Base-by-base conservation (phyloP, 2,329 filamentous ascomycete species). In the Diaporthe sp. region DNA sequence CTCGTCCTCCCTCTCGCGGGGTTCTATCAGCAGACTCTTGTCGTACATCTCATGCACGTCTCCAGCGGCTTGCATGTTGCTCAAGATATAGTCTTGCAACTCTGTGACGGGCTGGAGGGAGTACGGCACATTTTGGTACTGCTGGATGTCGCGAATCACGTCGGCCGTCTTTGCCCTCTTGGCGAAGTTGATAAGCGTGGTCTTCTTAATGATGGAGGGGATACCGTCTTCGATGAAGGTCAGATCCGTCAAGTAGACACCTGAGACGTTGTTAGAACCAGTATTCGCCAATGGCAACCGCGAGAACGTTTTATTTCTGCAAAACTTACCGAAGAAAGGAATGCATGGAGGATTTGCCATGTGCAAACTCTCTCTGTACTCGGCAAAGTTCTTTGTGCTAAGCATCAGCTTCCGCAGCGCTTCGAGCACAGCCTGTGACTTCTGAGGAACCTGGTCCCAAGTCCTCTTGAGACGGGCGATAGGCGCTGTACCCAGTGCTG, bases 31-130 rank as follows among this genome's bases (percentile, higher is more conserved):
- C 85, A 99, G 87, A 85, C 95, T 98, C 88, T 96, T 96, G 84
- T 98, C 96, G 87, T 98, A 99, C 97, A 98, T 98, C 87, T 98
- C 96, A 83, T 98, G 96, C 77, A 99, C 97, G 83, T 98, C 96
- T 70, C 95, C 94, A 5, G 97, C 96, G 39, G 93, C 93, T 85
- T 97, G 94, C 94, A 98, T 97, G 83, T 98, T 98, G 83, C 92
- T 96, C 78, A 98, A 86, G 78, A 99, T 98, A 84, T 98, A 99
- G 79, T 98, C 96, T 82, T 98, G 96, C 78, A 99, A 88, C 84
- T 98, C 97, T 2, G 92, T 90, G 22, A 99, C 96, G 0, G 95
- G 90, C 81, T 97, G 94, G 70, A 99, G 87, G 10, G 94, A 93
- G 82, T 98, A 99, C n/a, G 95, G 95, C 75, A 97, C 95, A 80